Evolutionary conservation across 2,329 filamentous ascomycete genomes (phyloP).

Genomic region (Epicoccum nigrum): DNA sequence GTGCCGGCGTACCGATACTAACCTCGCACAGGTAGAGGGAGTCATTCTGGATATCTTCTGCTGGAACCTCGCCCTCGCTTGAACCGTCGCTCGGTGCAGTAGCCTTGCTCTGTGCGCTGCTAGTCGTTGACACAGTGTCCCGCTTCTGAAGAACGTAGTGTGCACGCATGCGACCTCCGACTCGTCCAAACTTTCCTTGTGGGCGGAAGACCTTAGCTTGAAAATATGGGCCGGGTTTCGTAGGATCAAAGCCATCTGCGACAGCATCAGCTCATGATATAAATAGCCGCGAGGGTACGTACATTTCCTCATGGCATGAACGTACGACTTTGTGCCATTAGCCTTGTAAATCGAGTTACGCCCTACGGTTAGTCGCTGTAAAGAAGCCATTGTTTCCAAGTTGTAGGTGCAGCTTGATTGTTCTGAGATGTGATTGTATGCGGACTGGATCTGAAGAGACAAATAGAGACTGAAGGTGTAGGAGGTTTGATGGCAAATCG

Average conservation of each 20-base stretch:
- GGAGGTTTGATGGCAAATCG: too few species aligned
- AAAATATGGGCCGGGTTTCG: constrained; percentile 34
- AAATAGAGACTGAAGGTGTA: too few species aligned
- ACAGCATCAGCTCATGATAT: neutral
- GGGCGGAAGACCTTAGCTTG: constrained; percentile 26
- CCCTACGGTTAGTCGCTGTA: constrained; percentile 25
- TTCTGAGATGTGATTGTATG: too few species aligned
- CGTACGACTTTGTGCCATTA: constrained; percentile 25
- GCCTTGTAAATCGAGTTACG: constrained; percentile 27
- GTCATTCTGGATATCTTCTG: constrained; percentile 72
- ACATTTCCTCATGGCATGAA: constrained; percentile 30
- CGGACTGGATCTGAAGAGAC: too few species aligned
- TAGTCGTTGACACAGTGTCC: constrained; percentile 1
- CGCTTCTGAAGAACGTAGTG: constrained; percentile 29
- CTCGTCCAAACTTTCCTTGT: constrained; percentile 31
- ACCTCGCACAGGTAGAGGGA: constrained; percentile 69
- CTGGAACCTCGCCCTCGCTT: constrained; percentile 35
- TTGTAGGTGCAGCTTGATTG: too few species aligned
- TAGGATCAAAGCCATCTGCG: constrained; percentile 30
- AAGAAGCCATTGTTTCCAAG: constrained; percentile 23
- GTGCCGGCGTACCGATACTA: constrained; percentile 67
- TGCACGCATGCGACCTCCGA: constrained; percentile 30
- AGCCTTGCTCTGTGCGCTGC: too few species aligned
- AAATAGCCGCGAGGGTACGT: neutral
- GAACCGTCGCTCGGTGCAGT: constrained; percentile 1